Percentiles rank a stretch among this genome's conserved stretches.
Evolutionary conservation across 164 flowering plant genomes (phyloP).

Genomic region (Vitis labrusca): DNA sequence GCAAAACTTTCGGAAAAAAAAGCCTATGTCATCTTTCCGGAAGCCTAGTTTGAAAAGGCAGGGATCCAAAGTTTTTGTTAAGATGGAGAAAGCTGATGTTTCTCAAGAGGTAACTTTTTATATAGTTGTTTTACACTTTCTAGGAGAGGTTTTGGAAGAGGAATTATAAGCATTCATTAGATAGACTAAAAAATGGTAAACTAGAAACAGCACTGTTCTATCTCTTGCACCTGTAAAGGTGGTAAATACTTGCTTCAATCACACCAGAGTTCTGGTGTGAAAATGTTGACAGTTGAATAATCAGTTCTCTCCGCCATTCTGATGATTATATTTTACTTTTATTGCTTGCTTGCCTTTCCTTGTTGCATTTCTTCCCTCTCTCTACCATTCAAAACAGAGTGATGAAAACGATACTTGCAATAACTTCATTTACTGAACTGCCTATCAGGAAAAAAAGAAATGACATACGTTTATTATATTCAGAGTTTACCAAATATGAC

Average conservation of each 20-base stretch:
- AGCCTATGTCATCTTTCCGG: slow-evolving; percentile 37
- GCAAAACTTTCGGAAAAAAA: slow-evolving; percentile 45
- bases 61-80: slow-evolving; percentile 64
- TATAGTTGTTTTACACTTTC: background rate
- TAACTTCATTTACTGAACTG: too few species aligned
- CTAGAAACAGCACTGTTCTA: background rate
- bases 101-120: slow-evolving; percentile 70
- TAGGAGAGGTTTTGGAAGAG: background rate
- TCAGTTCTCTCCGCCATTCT: too few species aligned
- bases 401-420: too few species aligned
- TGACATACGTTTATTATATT: too few species aligned
- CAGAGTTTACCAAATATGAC: too few species aligned
- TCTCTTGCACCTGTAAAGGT: background rate
- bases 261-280: too few species aligned
- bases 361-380: too few species aligned
- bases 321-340: too few species aligned
- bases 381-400: too few species aligned
- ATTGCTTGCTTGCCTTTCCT: too few species aligned
- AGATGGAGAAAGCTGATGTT: slow-evolving; percentile 88
- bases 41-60: slow-evolving; percentile 56
- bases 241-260: background rate
- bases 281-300: too few species aligned
- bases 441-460: too few species aligned
- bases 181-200: background rate
- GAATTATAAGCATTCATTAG: background rate